These are phyloP conservation scores for Wickerhamomyces sp. DNA, from an alignment of 1,139 yeast species.

Conservation along the genomic window DNA sequence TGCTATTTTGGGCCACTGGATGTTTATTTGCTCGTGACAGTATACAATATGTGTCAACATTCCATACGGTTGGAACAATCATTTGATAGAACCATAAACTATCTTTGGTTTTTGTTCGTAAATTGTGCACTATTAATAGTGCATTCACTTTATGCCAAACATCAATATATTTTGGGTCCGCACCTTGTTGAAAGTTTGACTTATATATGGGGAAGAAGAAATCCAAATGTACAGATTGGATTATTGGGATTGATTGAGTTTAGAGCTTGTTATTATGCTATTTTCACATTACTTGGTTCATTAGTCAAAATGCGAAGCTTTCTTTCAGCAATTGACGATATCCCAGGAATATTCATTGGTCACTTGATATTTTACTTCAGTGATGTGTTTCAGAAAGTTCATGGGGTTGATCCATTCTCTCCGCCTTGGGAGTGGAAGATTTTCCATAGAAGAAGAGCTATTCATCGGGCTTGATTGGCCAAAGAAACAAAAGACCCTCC, in stretches of 20 bases:
- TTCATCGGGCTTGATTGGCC: background rate
- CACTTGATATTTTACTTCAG: constrained; percentile 19
- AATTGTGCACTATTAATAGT: constrained; percentile 8
- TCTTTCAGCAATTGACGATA: background rate
- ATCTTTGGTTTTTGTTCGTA: constrained; percentile 18
- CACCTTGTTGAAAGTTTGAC: constrained; percentile 12
- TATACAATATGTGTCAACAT: constrained; percentile 11
- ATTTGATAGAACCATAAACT: constrained; percentile 8
- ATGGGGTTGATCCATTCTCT: constrained; percentile 17
- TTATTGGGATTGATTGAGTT: constrained; percentile 10
- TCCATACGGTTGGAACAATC: constrained; percentile 15
- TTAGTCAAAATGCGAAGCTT: constrained; percentile 1
- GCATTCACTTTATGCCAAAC: constrained; percentile 6
- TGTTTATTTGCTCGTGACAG: constrained; percentile 7
- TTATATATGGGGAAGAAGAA: constrained; percentile 18
- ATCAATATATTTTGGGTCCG: constrained; percentile 6
- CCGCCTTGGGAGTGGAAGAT: constrained; percentile 21
- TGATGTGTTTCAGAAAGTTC: constrained; percentile 16
- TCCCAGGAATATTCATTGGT: constrained; percentile 12
- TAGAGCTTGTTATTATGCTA: constrained; percentile 11
- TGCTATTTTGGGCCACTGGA: constrained; percentile 16
- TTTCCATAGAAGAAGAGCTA: background rate
- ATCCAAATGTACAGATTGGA: constrained; percentile 12
- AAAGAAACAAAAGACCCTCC: too few relatives aligned
- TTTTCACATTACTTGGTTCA: constrained; percentile 4